Percentiles rank a stretch among this genome's conserved stretches.
Conservation (phyloP, 1,284 basidiomycete genomes). For the Amylostereum areolatum region DNA sequence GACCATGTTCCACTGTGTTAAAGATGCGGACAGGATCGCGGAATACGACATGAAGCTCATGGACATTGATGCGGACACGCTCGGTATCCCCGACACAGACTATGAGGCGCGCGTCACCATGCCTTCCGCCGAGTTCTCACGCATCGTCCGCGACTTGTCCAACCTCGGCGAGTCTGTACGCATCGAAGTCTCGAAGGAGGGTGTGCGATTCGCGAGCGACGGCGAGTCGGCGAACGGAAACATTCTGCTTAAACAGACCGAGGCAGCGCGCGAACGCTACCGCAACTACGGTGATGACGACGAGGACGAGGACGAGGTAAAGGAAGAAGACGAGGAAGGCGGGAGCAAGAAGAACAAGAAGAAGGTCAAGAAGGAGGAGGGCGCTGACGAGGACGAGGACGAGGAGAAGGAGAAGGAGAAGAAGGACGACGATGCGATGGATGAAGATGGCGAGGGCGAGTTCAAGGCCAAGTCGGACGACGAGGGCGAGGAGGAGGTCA, state of each 20-base stretch:
- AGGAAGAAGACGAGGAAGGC: constrained; percentile 33
- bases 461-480: constrained; percentile 41
- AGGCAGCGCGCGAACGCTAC: constrained; percentile 36
- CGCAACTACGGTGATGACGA: constrained; percentile 43
- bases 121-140: constrained; percentile 82
- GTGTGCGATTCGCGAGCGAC: constrained; percentile 89
- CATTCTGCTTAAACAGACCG: constrained; percentile 77
- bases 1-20: not conserved
- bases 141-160: constrained; percentile 93
- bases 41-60: constrained; percentile 99
- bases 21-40: constrained; percentile 90
- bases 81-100: constrained; percentile 97
- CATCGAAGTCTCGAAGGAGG: constrained; percentile 96
- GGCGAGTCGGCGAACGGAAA: constrained; percentile 93
- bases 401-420: constrained; percentile 28
- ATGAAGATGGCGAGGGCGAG: constrained; percentile 32
- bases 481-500: constrained; percentile 53
- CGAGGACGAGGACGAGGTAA: constrained; percentile 37
- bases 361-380: constrained; percentile 39
- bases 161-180: constrained; percentile 92
- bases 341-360: constrained; percentile 37
- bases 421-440: constrained; percentile 28
- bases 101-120: constrained; percentile 94
- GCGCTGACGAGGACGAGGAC: constrained; percentile 36
- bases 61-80: constrained; percentile 96